A percentile compares a stretch with the other conserved stretches of the same genome.
phyloP scores from a whole-genome alignment of 2,329 filamentous ascomycete species.

The Gyromitra esculenta region DNA sequence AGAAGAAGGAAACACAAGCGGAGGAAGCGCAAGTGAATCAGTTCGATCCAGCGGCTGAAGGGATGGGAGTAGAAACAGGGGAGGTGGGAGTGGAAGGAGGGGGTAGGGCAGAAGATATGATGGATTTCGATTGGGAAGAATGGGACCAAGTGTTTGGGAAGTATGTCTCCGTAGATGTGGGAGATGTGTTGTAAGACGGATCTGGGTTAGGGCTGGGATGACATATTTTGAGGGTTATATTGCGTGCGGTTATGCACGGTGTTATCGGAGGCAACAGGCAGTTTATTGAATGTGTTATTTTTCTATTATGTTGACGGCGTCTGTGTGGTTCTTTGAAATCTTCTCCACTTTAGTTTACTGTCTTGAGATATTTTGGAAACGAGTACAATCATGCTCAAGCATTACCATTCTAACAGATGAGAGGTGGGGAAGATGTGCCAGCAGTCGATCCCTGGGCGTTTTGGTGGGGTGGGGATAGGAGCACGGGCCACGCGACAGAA shows the following conservation, averaged over 20 bases:
- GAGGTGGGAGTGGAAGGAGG: slow-evolving; percentile 44
- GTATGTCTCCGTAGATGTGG: slow-evolving; percentile 53
- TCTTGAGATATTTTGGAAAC: not conserved
- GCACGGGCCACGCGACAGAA: slow-evolving; percentile 29
- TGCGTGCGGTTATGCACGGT: not conserved
- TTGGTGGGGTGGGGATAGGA: slow-evolving; percentile 12
- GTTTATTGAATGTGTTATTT: not conserved
- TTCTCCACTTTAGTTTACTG: not conserved
- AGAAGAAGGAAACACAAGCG: not conserved
- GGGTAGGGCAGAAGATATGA: slow-evolving; percentile 42
- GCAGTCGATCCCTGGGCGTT: not conserved
- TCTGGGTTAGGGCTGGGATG: not conserved
- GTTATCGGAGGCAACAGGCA: not conserved
- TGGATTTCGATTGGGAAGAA: slow-evolving; percentile 57
- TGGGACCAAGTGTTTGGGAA: slow-evolving; percentile 57
- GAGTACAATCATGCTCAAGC: not conserved
- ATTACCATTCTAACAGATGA: not conserved
- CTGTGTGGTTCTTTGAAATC: not conserved
- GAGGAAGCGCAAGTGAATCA: slow-evolving; percentile 16
- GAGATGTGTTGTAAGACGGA: slow-evolving; percentile 25
- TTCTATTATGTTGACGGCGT: not conserved
- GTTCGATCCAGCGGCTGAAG: slow-evolving; percentile 38
- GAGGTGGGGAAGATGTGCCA: not conserved
- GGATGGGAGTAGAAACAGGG: not conserved
- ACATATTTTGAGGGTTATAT: not conserved